Conservation (phyloP, 768 basidiomycete genomes). For the Boletus fagicola region DNA sequence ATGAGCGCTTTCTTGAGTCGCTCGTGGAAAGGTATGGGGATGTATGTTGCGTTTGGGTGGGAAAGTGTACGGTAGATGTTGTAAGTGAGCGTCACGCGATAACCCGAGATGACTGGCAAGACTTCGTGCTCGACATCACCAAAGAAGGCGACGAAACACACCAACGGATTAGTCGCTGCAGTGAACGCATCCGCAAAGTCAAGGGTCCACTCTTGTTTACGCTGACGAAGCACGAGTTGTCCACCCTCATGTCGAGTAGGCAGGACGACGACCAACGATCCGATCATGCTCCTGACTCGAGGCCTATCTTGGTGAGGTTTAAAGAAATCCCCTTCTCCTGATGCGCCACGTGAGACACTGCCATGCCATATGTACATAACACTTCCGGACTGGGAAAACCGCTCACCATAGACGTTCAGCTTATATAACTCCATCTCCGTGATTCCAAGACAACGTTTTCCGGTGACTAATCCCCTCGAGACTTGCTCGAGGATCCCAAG, state of each 20-base stretch:
- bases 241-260: constrained; percentile 31
- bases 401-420: constrained; percentile 45
- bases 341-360: background rate
- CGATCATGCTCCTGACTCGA: constrained; percentile 41
- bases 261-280: constrained; percentile 50
- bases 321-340: constrained; percentile 1
- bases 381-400: background rate
- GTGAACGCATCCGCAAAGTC: constrained; percentile 33
- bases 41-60: background rate
- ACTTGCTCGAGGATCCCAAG: background rate
- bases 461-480: background rate
- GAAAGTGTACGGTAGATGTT: background rate
- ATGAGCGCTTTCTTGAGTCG: background rate
- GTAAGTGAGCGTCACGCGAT: constrained; percentile 37
- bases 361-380: background rate
- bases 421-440: constrained; percentile 40
- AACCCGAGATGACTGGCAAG: constrained; percentile 37
- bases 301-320: constrained; percentile 33
- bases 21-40: background rate
- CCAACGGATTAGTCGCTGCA: background rate
- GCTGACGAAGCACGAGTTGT: background rate
- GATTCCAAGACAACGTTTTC: background rate
- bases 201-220: constrained; percentile 33
- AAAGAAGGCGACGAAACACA: constrained; percentile 42
- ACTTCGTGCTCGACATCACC: constrained; percentile 31